Conservation (phyloP, 495 filamentous ascomycete species). For the Gamarada debralockiae region DNA sequence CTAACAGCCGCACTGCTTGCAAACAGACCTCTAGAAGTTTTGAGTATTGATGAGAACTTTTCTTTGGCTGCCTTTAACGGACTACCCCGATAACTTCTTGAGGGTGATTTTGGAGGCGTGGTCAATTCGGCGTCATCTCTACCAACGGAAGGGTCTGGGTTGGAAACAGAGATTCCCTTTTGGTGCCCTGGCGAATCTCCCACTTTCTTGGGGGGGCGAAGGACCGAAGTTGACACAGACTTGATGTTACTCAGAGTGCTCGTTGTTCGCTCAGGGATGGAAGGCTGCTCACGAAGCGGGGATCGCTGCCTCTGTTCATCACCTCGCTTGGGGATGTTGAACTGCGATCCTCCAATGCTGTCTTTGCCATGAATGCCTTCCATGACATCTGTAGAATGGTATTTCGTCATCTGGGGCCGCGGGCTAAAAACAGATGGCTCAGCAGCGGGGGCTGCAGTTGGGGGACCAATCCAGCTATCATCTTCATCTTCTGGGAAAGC, state of each 20-base stretch:
- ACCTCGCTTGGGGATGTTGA: conserved; percentile 36
- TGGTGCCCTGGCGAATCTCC: conserved; percentile 41
- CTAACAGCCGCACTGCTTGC: conserved; percentile 75
- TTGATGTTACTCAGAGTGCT: conserved; percentile 42
- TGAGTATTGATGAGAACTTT: conserved; percentile 81
- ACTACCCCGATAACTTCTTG: conserved; percentile 63
- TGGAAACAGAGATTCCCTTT: conserved; percentile 62
- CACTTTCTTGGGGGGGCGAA: conserved; percentile 42
- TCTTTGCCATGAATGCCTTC: conserved; percentile 48
- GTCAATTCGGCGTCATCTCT: conserved; percentile 46
- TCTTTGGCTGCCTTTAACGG: conserved; percentile 85
- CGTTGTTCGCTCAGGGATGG: conserved; percentile 30
- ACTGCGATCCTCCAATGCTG: conserved; percentile 35
- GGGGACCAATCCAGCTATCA: conserved; percentile 81
- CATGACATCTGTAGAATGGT: conserved; percentile 55
- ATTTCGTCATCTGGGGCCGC: conserved; percentile 49
- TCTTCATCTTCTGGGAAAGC: conserved; percentile 61
- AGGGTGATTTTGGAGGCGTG: conserved; percentile 69
- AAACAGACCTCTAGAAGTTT: conserved; percentile 78
- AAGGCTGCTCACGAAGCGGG: conserved; percentile 33
- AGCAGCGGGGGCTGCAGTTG: conserved; percentile 34
- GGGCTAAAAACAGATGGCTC: conserved; percentile 33
- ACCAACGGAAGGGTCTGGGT: conserved; percentile 42
- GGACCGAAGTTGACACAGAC: conserved; percentile 47
- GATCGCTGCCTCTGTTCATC: conserved; percentile 29